Percentiles rank a stretch among this genome's conserved stretches.
Evolutionary conservation across 331 rosid genomes (phyloP).

Genomic region (Pyracantha coccinea): DNA sequence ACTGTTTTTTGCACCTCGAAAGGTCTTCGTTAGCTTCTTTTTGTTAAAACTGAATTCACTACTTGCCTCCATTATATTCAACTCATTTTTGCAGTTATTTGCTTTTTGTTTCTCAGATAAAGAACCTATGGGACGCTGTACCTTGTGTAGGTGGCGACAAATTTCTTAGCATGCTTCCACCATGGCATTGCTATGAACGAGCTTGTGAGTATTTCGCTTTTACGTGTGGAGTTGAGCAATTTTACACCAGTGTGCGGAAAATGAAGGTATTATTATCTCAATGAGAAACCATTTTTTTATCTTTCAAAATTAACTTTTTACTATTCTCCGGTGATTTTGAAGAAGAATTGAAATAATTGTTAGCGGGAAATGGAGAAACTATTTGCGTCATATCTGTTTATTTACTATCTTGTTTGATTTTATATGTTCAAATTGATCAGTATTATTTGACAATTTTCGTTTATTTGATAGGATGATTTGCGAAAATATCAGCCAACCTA

Average conservation of each 20-base stretch:
- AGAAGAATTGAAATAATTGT: neutral
- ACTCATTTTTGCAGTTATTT: slow-evolving; percentile 5
- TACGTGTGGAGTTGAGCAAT: slow-evolving; percentile 64
- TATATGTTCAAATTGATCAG: neutral
- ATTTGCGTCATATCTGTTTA: neutral
- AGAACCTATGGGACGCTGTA: slow-evolving; percentile 58
- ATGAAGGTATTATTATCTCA: slow-evolving; percentile 54
- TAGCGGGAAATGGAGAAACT: neutral
- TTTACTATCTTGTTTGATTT: neutral
- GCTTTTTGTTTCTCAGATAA: slow-evolving; percentile 44
- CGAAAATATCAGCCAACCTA: slow-evolving; percentile 58
- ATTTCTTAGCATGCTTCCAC: slow-evolving; percentile 84
- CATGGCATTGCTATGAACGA: slow-evolving; percentile 98
- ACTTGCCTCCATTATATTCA: neutral
- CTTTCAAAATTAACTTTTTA: neutral
- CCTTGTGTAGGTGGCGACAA: slow-evolving; percentile 73
- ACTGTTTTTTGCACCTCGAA: neutral
- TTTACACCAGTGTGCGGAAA: slow-evolving; percentile 72
- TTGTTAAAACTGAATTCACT: slow-evolving; percentile 11
- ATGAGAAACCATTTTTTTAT: neutral
- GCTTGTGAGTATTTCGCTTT: slow-evolving; percentile 81
- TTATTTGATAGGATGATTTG: slow-evolving; percentile 62
- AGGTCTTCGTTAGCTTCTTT: neutral
- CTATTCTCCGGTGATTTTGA: neutral
- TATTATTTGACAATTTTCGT: neutral